Percentiles rank a stretch among this genome's conserved stretches.
phyloP scores from a whole-genome alignment of 2,329 filamentous ascomycete genomes.

The Furcasterigmium sp. region DNA sequence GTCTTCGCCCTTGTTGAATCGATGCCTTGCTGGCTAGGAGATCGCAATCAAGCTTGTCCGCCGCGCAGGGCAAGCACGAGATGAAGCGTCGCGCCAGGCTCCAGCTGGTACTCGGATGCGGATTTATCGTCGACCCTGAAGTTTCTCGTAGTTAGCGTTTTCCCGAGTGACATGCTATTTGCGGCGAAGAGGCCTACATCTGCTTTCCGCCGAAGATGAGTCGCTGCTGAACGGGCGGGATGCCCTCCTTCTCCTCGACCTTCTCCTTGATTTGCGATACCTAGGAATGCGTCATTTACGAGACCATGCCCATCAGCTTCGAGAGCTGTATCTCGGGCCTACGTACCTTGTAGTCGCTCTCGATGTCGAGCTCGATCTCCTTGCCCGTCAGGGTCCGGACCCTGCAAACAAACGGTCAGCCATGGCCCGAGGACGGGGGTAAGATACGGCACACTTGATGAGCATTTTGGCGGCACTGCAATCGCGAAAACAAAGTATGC shows the following conservation, averaged over 20 bases:
- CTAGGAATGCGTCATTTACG: slow-evolving; percentile 35
- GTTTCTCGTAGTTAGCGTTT: background rate
- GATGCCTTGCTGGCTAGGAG: no score
- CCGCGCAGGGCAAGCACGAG: slow-evolving; percentile 91
- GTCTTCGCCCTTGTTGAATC: no score
- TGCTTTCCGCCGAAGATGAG: slow-evolving; percentile 97
- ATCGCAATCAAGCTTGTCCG: slow-evolving; percentile 36
- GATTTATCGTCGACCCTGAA: slow-evolving; percentile 90
- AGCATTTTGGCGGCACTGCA: slow-evolving; percentile 29
- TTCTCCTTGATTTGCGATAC: slow-evolving; percentile 97
- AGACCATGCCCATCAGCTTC: background rate
- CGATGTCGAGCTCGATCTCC: slow-evolving; percentile 98
- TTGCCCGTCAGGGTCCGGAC: slow-evolving; percentile 97
- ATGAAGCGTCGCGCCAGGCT: slow-evolving; percentile 90
- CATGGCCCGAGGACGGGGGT: background rate
- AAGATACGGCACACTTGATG: slow-evolving; percentile 43
- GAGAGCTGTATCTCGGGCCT: background rate
- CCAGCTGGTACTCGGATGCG: slow-evolving; percentile 82
- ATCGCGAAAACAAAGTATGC: background rate
- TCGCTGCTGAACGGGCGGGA: slow-evolving; percentile 92
- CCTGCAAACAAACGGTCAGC: slow-evolving; percentile 41
- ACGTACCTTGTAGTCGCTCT: slow-evolving; percentile 82
- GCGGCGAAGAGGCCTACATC: slow-evolving; percentile 56
- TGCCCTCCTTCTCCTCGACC: slow-evolving; percentile 98
- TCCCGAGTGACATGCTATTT: background rate